Evolutionary conservation across 768 basidiomycete genomes (phyloP).

Genomic region (Russula compacta): DNA sequence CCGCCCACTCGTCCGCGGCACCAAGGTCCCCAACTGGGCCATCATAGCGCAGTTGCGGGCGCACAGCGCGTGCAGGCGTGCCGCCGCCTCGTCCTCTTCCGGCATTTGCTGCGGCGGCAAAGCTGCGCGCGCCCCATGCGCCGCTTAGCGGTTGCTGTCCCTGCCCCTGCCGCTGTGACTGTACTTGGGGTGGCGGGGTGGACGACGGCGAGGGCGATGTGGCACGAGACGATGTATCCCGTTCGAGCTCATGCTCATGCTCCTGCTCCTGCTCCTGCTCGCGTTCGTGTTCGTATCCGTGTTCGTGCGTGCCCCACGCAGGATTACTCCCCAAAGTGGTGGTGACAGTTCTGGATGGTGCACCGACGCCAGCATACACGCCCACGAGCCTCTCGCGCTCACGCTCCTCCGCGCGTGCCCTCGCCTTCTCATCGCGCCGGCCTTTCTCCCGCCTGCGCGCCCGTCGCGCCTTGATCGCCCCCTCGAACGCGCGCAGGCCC

Average conservation of each 20-base stretch:
- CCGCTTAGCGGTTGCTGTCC: slow-evolving; percentile 27
- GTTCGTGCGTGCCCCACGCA: slow-evolving; percentile 8
- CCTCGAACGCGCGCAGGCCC: slow-evolving; percentile 76
- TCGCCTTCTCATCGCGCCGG: slow-evolving; percentile 81
- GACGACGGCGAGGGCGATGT: background rate
- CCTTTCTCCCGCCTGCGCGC: slow-evolving; percentile 71
- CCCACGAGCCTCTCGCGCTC: slow-evolving; percentile 27
- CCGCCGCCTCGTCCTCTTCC: slow-evolving; percentile 28
- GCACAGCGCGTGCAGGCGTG: slow-evolving; percentile 25
- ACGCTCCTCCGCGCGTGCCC: slow-evolving; percentile 63
- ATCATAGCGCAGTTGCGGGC: slow-evolving; percentile 18
- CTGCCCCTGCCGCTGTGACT: background rate
- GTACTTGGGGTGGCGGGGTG: background rate
- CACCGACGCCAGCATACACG: background rate
- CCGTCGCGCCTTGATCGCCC: slow-evolving; percentile 66
- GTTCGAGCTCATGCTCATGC: background rate
- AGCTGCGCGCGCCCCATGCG: slow-evolving; percentile 74
- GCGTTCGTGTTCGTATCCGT: too few species aligned
- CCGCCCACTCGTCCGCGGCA: slow-evolving; percentile 62
- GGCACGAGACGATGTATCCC: background rate
- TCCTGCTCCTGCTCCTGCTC: slow-evolving; percentile 1
- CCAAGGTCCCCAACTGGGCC: slow-evolving; percentile 13
- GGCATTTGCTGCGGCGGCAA: slow-evolving; percentile 69
- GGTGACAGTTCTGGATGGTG: background rate
- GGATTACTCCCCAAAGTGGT: background rate